phyloP scores from a whole-genome alignment of 2,329 filamentous ascomycete species.

The Microdochium nivale region DNA sequence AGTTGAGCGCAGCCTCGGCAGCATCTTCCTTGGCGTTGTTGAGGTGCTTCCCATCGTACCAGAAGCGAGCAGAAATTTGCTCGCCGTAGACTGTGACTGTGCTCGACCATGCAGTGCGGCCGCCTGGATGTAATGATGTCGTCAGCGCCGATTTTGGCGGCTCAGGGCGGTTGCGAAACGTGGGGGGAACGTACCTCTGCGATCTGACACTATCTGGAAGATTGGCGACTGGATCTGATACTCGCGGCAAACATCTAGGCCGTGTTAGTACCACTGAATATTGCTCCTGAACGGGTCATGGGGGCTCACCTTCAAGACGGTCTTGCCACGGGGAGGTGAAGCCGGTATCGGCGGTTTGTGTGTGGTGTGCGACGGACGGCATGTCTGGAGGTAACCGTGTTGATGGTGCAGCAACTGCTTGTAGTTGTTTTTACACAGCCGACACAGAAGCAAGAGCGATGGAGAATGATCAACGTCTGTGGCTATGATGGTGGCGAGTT shows the following conservation, averaged over 20 bases:
- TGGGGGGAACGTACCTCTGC: constrained; percentile 49
- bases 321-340: constrained; percentile 41
- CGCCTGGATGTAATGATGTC: constrained; percentile 42
- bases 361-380: constrained; percentile 10
- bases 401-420: neutral
- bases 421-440: neutral
- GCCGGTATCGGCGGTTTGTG: constrained; percentile 8
- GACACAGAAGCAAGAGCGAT: too few relatives aligned
- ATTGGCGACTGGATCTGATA: constrained; percentile 44
- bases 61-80: constrained; percentile 66
- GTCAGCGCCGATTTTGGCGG: neutral
- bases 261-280: constrained; percentile 2
- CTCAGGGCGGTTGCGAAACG: constrained; percentile 7
- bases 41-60: constrained; percentile 84
- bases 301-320: constrained; percentile 41
- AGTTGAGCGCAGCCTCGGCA: constrained; percentile 68
- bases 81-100: constrained; percentile 63
- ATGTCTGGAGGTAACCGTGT: constrained; percentile 4
- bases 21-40: constrained; percentile 87
- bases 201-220: constrained; percentile 67
- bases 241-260: constrained; percentile 47
- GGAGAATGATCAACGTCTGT: too few relatives aligned
- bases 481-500: too few relatives aligned
- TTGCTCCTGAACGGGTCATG: constrained; percentile 2
- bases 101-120: constrained; percentile 86